Evolutionary conservation across 2,329 filamentous ascomycete species (phyloP).

Genomic region (Cryphonectria japonica): DNA sequence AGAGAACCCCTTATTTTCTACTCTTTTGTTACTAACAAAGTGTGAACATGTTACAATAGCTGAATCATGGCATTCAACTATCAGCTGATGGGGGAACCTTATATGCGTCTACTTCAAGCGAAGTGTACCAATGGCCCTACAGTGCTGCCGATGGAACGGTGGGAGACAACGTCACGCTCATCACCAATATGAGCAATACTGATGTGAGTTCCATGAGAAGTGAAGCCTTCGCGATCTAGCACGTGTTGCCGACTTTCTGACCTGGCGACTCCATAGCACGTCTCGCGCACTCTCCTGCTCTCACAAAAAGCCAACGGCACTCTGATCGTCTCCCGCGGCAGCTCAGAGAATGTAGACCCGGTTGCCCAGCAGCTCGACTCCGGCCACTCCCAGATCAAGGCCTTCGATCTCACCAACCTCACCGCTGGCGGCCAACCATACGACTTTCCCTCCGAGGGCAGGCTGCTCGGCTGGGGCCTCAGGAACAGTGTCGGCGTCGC

Average conservation of each 20-base stretch:
- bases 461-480: constrained; percentile 64
- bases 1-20: not conserved
- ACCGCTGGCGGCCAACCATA: constrained; percentile 37
- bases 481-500: constrained; percentile 71
- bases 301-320: constrained; percentile 57
- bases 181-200: constrained; percentile 64
- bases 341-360: constrained; percentile 63
- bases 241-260: constrained; percentile 12
- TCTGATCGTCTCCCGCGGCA: constrained; percentile 69
- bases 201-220: constrained; percentile 40
- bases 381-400: constrained; percentile 70
- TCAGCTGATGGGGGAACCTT: constrained; percentile 56
- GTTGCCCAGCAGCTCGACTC: constrained; percentile 53
- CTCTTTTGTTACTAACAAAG: not conserved
- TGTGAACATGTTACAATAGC: constrained; percentile 37
- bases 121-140: constrained; percentile 70
- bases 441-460: constrained; percentile 53
- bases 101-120: constrained; percentile 60
- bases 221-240: not conserved
- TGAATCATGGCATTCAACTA: constrained; percentile 61
- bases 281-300: constrained; percentile 68
- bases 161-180: constrained; percentile 51
- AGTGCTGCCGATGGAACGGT: constrained; percentile 56
- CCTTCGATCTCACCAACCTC: constrained; percentile 49
- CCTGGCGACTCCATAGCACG: constrained; percentile 46